A percentile compares a stretch with the other conserved stretches of the same genome.
These are phyloP conservation scores for Phaeodactylum tricornutum DNA, from an alignment of 108 stramenopile species.

Conservation along the genomic window DNA sequence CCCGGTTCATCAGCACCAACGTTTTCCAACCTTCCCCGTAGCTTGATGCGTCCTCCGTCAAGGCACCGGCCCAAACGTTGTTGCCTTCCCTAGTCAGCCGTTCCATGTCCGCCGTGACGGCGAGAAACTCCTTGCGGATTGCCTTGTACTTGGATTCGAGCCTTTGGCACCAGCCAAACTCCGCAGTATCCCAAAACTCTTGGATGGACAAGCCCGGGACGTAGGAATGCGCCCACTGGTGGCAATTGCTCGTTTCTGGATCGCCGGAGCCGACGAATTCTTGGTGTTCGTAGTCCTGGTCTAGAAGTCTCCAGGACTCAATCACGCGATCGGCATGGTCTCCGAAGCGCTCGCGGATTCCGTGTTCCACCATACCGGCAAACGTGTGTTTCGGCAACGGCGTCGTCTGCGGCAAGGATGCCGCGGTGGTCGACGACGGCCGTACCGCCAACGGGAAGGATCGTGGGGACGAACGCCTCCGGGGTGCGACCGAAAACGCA, in stretches of 20 bases:
- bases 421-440: too few relatives aligned
- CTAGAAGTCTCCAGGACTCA: conserved; percentile 58
- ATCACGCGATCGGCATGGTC: conserved; percentile 50
- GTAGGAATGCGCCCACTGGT: conserved; percentile 72
- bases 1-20: conserved; percentile 82
- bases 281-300: conserved; percentile 56
- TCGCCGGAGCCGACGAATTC: conserved; percentile 37
- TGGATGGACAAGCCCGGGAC: conserved; percentile 57
- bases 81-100: conserved; percentile 53
- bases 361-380: conserved; percentile 66
- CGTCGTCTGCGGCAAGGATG: not conserved
- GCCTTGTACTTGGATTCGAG: conserved; percentile 40
- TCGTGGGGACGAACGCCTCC: too few relatives aligned
- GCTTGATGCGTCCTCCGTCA: conserved; percentile 51
- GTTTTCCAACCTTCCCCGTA: conserved; percentile 89
- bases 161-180: conserved; percentile 48
- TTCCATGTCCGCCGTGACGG: conserved; percentile 31
- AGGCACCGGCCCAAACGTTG: conserved; percentile 79
- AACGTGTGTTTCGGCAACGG: conserved; percentile 51
- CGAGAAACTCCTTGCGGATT: conserved; percentile 74
- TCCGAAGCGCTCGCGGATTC: conserved; percentile 35
- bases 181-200: conserved; percentile 53
- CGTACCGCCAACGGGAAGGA: too few relatives aligned
- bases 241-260: conserved; percentile 25
- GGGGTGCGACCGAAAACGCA: too few relatives aligned